Percentiles rank a stretch among this genome's conserved stretches.
phyloP scores from a whole-genome alignment of 2,329 filamentous ascomycete genomes.

The Alternaria ventricosa region DNA sequence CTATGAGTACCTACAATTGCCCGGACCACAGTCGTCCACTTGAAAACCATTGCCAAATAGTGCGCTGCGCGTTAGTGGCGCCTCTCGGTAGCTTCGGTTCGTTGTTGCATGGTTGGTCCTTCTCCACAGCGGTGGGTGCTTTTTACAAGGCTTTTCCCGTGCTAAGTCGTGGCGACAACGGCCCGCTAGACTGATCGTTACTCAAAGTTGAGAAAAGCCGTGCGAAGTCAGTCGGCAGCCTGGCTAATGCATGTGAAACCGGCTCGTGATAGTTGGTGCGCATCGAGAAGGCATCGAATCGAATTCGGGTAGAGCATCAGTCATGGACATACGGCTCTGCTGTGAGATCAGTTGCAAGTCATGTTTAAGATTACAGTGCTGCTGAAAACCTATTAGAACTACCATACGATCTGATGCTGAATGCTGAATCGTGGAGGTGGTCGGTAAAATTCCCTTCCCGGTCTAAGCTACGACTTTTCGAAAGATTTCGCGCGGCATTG shows the following conservation, averaged over 20 bases:
- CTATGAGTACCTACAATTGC: slow-evolving; percentile 3
- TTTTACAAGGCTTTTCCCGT: slow-evolving; percentile 29
- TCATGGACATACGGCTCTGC: not conserved
- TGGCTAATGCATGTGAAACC: slow-evolving; percentile 12
- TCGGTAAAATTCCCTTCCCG: not conserved
- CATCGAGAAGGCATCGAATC: slow-evolving; percentile 5
- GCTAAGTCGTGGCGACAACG: slow-evolving; percentile 26
- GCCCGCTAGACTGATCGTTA: slow-evolving; percentile 31
- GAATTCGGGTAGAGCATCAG: not conserved
- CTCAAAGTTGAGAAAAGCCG: slow-evolving; percentile 13
- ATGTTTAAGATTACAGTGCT: slow-evolving; percentile 3
- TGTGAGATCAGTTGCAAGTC: not conserved
- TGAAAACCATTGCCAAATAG: slow-evolving; percentile 12
- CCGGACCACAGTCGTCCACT: slow-evolving; percentile 8
- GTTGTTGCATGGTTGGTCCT: slow-evolving; percentile 1
- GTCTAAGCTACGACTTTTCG: not conserved
- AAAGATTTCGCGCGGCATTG: slow-evolving; percentile 5
- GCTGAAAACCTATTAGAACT: not conserved
- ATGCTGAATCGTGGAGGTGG: not conserved
- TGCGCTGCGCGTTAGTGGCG: slow-evolving; percentile 11
- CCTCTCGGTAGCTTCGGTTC: slow-evolving; percentile 13
- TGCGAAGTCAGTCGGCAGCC: slow-evolving; percentile 20
- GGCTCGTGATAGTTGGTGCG: slow-evolving; percentile 3
- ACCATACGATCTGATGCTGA: not conserved
- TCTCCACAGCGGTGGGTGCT: slow-evolving; percentile 10